Base-by-base conservation (phyloP, 352 stramenopile species). In the Phytophthora colocasiae region DNA sequence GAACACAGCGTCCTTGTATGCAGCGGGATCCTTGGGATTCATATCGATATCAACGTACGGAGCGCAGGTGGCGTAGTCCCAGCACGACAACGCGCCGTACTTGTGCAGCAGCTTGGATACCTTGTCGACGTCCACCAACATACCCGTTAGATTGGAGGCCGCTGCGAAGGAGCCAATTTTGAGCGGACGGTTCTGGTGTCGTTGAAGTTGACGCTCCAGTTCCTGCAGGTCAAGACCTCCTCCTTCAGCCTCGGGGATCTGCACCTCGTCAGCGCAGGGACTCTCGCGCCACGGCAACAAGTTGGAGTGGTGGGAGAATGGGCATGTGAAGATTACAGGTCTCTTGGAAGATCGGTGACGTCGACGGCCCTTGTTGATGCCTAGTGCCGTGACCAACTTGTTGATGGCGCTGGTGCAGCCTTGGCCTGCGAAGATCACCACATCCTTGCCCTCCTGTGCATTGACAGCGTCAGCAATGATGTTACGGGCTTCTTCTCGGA, bases 251-350 rank as follows among this genome's bases (percentile, higher is more conserved):
- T 91, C 88, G 2, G 80, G 76, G 29, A 98, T 85, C 26, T 70
- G 68, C 22, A 97, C 77, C 19, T 98, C 84, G n/a, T 97, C 83
- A 1, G 85, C 87, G 56, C 63, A 73, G 9, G 59, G 80, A 53
- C 83, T 95, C 80, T 99, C 97, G 45, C 97, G 74, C 97, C 97
- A 99, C 4, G 97, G 97, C 9, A 99, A 73, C 12, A 99, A 66
- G 78, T 99, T 99, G 31, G 93, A 98, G 73, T 99, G 97, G 75
- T 99, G 97, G 71, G 98, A 97, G 57, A 98, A 98, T 6, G 97
- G 97, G 40, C 93, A 85, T 14, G 93, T 91, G 48, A 98, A 94
- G 52, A 98, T 91, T 7, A 98, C 86, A 0, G 95, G 85, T 0
- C 57, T 84, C 71, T 63, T 71, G 15, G 56, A 55, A 5, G 58